A percentile compares a stretch with the other conserved stretches of the same genome.
These are phyloP conservation scores for Marasmius fiardii DNA, from an alignment of 1,284 basidiomycete species.

Conservation along the genomic window DNA sequence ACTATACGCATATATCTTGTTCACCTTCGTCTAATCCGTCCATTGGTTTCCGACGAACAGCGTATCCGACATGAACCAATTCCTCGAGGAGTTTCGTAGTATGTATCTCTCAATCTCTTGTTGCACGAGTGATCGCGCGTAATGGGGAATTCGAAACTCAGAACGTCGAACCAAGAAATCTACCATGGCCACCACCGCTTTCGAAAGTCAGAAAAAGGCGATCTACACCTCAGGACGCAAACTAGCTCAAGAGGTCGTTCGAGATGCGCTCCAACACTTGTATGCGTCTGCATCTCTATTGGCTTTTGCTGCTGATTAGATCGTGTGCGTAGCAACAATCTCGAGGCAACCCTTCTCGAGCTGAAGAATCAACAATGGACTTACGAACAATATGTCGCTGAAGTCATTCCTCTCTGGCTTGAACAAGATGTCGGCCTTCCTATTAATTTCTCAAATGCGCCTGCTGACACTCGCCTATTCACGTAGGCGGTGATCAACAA, in stretches of 20 bases:
- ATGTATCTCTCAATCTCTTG: no score
- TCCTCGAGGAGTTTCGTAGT: constrained; percentile 23
- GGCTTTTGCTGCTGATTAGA: background rate
- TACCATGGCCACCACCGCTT: constrained; percentile 20
- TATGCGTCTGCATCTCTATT: constrained; percentile 7
- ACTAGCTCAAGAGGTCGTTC: constrained; percentile 20
- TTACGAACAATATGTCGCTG: constrained; percentile 16
- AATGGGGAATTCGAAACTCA: background rate
- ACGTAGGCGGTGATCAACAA: background rate
- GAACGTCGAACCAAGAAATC: constrained; percentile 24
- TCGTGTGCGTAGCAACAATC: constrained; percentile 17
- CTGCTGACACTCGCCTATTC: constrained; percentile 3
- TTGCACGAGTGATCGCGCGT: background rate
- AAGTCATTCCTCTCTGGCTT: constrained; percentile 17
- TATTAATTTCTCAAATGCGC: background rate
- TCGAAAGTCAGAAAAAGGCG: constrained; percentile 25
- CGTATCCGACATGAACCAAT: constrained; percentile 13
- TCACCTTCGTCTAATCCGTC: background rate
- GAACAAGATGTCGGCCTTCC: constrained; percentile 12
- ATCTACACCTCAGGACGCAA: constrained; percentile 23
- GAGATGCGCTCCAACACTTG: constrained; percentile 19
- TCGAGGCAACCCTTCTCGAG: constrained; percentile 16
- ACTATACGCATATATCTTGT: background rate
- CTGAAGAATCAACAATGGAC: constrained; percentile 15
- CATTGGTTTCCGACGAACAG: background rate